Conservation (phyloP, 768 basidiomycete genomes). For the Amanita rubescens region DNA sequence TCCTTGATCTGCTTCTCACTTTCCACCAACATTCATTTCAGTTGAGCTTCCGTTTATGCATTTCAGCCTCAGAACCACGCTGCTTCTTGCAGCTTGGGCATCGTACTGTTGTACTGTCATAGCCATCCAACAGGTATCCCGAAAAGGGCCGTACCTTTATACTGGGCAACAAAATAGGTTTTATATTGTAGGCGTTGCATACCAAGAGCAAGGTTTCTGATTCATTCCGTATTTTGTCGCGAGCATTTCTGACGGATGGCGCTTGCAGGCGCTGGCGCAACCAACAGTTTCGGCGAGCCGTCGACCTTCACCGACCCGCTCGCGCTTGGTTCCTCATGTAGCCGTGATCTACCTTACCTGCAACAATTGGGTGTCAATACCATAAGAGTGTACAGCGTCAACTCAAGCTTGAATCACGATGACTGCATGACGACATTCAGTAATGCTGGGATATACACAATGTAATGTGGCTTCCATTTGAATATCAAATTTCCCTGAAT, state of each 20-base stretch:
- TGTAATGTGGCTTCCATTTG: constrained; percentile 43
- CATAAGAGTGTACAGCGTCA: constrained; percentile 82
- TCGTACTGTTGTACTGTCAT: constrained; percentile 40
- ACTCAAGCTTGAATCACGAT: constrained; percentile 79
- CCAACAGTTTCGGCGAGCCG: constrained; percentile 64
- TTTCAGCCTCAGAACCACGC: constrained; percentile 21
- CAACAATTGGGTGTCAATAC: constrained; percentile 72
- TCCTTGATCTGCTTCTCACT: too few species aligned
- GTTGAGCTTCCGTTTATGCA: constrained; percentile 17
- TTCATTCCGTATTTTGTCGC: neutral
- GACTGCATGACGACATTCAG: constrained; percentile 76
- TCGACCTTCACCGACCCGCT: constrained; percentile 78
- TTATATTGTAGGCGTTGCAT: constrained; percentile 84
- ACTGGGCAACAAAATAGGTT: constrained; percentile 67
- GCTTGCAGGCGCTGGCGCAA: constrained; percentile 31
- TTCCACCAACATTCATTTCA: constrained; percentile 3
- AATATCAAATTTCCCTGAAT: constrained; percentile 7
- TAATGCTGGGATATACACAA: constrained; percentile 78
- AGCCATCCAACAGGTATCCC: constrained; percentile 64
- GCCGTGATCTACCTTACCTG: constrained; percentile 74
- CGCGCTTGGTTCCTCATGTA: constrained; percentile 55
- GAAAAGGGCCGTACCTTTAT: constrained; percentile 78
- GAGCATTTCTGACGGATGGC: neutral
- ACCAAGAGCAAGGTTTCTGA: constrained; percentile 64
- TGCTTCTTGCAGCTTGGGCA: constrained; percentile 30